phyloP scores from a whole-genome alignment of 345 rosid species.

The Linum lewisii region DNA sequence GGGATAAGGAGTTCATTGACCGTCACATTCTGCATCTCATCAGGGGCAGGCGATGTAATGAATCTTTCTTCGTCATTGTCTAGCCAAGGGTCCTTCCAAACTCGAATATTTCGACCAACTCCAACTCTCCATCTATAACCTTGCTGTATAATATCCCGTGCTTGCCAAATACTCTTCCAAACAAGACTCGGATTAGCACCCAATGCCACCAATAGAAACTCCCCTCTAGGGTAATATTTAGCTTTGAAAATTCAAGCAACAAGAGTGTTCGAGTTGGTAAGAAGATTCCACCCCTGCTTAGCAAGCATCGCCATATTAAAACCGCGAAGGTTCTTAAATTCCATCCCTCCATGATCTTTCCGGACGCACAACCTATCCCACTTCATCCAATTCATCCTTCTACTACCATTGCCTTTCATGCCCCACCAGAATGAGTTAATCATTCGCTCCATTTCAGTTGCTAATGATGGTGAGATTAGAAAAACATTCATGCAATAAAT shows the following conservation, averaged over 20 bases:
- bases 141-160: background rate
- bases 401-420: too few relatives aligned
- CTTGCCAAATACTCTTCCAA: background rate
- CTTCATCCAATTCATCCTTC: background rate
- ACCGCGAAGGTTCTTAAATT: background rate
- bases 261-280: background rate
- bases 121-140: background rate
- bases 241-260: background rate
- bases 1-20: too few relatives aligned
- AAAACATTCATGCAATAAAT: too few relatives aligned
- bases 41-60: too few relatives aligned
- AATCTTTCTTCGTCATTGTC: too few relatives aligned
- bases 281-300: background rate
- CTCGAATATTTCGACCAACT: background rate
- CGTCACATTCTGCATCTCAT: too few relatives aligned
- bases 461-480: too few relatives aligned
- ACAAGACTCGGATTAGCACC: background rate
- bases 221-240: background rate
- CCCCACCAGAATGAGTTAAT: too few relatives aligned
- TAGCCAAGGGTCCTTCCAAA: background rate
- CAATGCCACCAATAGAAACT: background rate
- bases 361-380: background rate
- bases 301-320: background rate
- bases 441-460: too few relatives aligned
- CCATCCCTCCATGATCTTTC: background rate